These are phyloP conservation scores for Gardenia jasminoides DNA, from an alignment of 257 asterid genomes.

Conservation along the genomic window DNA sequence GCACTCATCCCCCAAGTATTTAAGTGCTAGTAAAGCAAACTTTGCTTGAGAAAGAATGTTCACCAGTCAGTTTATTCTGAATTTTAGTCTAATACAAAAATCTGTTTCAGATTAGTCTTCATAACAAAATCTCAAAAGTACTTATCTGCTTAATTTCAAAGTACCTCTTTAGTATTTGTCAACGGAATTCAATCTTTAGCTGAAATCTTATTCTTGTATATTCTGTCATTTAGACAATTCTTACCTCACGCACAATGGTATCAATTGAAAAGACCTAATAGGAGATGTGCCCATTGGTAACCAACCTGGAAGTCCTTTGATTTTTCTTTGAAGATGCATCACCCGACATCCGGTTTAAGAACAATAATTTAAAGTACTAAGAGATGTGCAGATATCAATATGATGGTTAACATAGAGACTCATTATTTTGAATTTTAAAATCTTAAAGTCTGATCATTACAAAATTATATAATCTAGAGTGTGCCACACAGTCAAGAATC, in stretches of 20 bases:
- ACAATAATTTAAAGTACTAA: neutral
- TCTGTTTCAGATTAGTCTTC: neutral
- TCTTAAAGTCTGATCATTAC: neutral
- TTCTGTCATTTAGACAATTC: neutral
- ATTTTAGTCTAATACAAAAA: neutral
- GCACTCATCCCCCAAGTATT: neutral
- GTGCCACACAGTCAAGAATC: neutral
- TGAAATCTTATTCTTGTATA: neutral
- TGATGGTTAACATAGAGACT: neutral
- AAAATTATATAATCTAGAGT: neutral
- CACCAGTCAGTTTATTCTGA: neutral
- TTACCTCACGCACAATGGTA: neutral
- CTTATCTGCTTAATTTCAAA: neutral
- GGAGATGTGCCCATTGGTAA: neutral
- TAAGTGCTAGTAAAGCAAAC: neutral
- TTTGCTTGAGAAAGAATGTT: neutral
- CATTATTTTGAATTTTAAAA: neutral
- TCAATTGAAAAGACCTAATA: neutral
- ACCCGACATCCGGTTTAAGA: neutral
- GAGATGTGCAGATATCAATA: neutral
- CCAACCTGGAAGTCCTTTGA: neutral
- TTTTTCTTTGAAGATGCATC: neutral
- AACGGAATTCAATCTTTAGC: neutral
- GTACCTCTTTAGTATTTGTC: neutral
- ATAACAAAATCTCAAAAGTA: neutral